Evolutionary conservation across 192 early-diverging fungal species (phyloP).

Genomic region (Coemansia sp.): DNA sequence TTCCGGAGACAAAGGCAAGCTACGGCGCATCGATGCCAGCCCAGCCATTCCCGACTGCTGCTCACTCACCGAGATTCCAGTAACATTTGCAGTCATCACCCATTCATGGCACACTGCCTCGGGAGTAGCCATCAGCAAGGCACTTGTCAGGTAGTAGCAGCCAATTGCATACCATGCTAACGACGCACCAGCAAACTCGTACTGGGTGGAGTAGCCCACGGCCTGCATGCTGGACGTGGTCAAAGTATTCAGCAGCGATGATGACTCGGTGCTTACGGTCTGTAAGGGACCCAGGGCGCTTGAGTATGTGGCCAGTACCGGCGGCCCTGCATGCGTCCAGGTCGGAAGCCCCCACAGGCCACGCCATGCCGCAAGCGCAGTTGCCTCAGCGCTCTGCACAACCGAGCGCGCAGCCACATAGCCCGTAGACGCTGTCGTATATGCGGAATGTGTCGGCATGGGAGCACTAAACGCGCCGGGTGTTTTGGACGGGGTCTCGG

Average conservation of each 20-base stretch:
- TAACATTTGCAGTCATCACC: slow-evolving; percentile 17
- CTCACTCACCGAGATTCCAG: no score
- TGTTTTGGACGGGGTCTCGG: slow-evolving; percentile 35
- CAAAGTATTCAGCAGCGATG: slow-evolving; percentile 33
- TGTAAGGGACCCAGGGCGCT: slow-evolving; percentile 43
- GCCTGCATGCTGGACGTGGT: slow-evolving; percentile 41
- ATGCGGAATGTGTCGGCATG: no score
- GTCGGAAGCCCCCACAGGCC: slow-evolving; percentile 53
- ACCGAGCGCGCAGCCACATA: slow-evolving; percentile 16
- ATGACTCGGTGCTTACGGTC: slow-evolving; percentile 25
- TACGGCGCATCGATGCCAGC: slow-evolving; percentile 16
- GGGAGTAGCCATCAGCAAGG: slow-evolving; percentile 14
- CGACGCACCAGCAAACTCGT: slow-evolving; percentile 50
- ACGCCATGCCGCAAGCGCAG: slow-evolving; percentile 42
- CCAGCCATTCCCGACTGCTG: background rate
- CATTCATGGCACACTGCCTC: slow-evolving; percentile 29
- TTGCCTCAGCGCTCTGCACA: slow-evolving; percentile 22
- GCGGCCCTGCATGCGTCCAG: slow-evolving; percentile 48
- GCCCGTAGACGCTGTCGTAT: no score
- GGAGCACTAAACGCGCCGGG: no score
- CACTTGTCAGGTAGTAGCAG: slow-evolving; percentile 49
- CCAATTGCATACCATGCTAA: slow-evolving; percentile 55
- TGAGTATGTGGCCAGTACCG: slow-evolving; percentile 47
- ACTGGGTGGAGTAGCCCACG: slow-evolving; percentile 36
- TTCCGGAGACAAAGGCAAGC: slow-evolving; percentile 27